A percentile compares a stretch with the other conserved stretches of the same genome.
These are phyloP conservation scores for Lasiosphaeriaceae sp. DNA, from an alignment of 495 filamentous ascomycete species.

Conservation along the genomic window DNA sequence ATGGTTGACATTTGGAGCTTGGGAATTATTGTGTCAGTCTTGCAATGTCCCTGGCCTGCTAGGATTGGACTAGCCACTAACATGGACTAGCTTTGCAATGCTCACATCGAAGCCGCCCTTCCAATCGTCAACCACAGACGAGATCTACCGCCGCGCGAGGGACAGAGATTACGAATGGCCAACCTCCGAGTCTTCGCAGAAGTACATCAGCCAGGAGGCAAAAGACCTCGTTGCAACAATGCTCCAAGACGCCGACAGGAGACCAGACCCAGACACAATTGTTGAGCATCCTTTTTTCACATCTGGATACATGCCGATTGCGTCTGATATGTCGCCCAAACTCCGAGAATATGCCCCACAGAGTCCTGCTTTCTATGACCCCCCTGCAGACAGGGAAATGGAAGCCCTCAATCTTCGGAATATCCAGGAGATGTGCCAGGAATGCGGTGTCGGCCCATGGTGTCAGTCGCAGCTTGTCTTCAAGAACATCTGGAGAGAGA, in stretches of 20 bases:
- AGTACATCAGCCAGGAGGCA: conserved; percentile 56
- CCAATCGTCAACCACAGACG: conserved; percentile 78
- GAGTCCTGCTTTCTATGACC: conserved; percentile 38
- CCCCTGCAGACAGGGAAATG: conserved; percentile 10
- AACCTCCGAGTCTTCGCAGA: conserved; percentile 44
- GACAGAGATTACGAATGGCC: conserved; percentile 76
- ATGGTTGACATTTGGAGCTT: conserved; percentile 95
- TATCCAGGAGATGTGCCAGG: conserved; percentile 39
- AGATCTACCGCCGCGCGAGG: conserved; percentile 75
- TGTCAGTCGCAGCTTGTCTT: conserved; percentile 35
- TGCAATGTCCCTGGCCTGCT: not conserved
- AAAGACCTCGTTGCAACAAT: conserved; percentile 75
- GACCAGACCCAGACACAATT: conserved; percentile 75
- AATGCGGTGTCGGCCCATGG: conserved; percentile 50
- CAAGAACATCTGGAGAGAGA: conserved; percentile 64
- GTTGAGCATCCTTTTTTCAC: conserved; percentile 81
- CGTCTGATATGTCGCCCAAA: conserved; percentile 46
- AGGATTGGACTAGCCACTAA: conserved; percentile 11
- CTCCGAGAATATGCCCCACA: conserved; percentile 48
- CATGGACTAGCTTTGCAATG: conserved; percentile 67
- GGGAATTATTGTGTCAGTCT: conserved; percentile 83
- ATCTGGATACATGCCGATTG: conserved; percentile 52
- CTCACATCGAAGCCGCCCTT: conserved; percentile 86
- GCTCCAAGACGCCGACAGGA: conserved; percentile 66
- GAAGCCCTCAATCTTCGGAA: conserved; percentile 30